phyloP scores from a whole-genome alignment of 2,329 filamentous ascomycete genomes.

The Xylaria sp. region DNA sequence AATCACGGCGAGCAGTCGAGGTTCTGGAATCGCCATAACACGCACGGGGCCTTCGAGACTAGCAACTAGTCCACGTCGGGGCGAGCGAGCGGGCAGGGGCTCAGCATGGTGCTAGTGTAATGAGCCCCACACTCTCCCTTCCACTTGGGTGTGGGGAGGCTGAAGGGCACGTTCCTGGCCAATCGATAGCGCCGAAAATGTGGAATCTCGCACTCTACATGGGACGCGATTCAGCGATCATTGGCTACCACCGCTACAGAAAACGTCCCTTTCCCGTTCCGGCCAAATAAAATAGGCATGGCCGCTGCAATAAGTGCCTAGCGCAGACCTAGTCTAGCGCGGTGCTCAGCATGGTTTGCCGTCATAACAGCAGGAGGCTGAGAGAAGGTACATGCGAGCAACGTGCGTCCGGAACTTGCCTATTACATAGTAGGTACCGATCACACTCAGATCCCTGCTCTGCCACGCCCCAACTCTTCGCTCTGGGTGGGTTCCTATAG shows the following conservation, averaged over 20 bases:
- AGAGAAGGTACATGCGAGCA: conserved; percentile 7
- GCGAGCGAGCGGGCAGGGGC: conserved; percentile 14
- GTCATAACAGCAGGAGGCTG: conserved; percentile 16
- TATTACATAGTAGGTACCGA: no score
- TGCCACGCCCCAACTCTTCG: conserved; percentile 24
- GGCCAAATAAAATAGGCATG: conserved; percentile 4
- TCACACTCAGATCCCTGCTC: conserved; percentile 24
- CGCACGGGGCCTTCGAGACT: conserved; percentile 3
- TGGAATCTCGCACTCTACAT: conserved; percentile 15
- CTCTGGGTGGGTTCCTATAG: conserved; percentile 1
- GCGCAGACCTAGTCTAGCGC: no score
- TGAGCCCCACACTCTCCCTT: conserved; percentile 6
- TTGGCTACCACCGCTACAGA: conserved; percentile 10
- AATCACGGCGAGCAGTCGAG: conserved; percentile 22
- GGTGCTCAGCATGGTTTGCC: not conserved
- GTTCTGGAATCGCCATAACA: conserved; percentile 22
- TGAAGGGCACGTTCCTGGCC: conserved; percentile 2
- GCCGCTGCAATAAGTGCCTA: not conserved
- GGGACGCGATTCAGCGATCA: conserved; percentile 5
- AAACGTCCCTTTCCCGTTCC: conserved; percentile 6
- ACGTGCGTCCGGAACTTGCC: conserved; percentile 13
- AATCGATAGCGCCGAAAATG: conserved; percentile 5
- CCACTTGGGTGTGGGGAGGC: conserved; percentile 22
- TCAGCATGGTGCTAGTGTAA: conserved; percentile 16
- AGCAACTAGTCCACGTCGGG: conserved; percentile 15